Conservation (phyloP, 176 grass and related monocot species). For the Rhynchospora tenuis region DNA sequence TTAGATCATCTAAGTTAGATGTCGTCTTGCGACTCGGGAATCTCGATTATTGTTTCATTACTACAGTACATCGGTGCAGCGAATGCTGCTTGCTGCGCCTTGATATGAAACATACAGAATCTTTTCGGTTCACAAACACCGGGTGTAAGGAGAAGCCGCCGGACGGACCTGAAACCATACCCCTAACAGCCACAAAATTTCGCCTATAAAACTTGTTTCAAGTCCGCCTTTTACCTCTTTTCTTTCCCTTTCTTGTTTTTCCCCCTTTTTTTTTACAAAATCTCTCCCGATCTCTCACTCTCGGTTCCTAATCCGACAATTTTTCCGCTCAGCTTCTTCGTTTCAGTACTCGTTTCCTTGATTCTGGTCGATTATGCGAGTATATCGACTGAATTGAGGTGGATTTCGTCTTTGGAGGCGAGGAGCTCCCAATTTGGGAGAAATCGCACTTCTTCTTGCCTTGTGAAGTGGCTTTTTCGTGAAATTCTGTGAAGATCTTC, state of each 20-base stretch:
- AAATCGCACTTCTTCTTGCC: constrained; percentile 3
- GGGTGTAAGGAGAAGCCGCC: background rate
- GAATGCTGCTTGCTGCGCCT: background rate
- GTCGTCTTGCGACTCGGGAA: too few species aligned
- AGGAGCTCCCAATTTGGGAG: background rate
- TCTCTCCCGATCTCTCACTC: constrained; percentile 4
- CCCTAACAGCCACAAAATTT: constrained; percentile 19
- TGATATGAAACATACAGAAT: background rate
- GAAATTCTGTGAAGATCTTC: background rate
- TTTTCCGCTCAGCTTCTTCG: background rate
- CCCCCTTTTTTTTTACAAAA: background rate
- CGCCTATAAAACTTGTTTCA: constrained; percentile 26
- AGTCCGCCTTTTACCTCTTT: background rate
- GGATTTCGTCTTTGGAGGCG: background rate
- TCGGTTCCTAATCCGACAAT: background rate
- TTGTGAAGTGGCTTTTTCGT: background rate
- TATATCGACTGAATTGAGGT: background rate
- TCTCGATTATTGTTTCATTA: background rate
- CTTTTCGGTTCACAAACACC: background rate
- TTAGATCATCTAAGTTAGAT: too few species aligned
- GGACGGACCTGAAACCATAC: constrained; percentile 21
- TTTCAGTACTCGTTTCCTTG: constrained; percentile 28
- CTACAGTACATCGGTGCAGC: background rate
- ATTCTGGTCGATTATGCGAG: constrained; percentile 17
- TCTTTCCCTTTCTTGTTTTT: background rate